A percentile compares a stretch with the other conserved stretches of the same genome.
Conservation (phyloP, 805 yeast species). For the Candida silvicultrix region DNA sequence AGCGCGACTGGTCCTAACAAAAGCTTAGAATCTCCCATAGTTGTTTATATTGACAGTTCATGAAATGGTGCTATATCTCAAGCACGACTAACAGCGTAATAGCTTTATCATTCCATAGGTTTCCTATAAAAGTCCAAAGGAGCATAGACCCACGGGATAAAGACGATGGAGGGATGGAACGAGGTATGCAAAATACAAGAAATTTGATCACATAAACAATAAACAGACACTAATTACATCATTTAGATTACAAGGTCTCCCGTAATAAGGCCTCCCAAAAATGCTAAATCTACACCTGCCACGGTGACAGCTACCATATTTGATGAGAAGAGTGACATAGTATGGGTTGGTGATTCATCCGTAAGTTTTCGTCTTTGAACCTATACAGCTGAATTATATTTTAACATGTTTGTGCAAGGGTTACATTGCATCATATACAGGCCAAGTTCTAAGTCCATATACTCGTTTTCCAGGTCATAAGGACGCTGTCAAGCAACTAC, state of each 20-base stretch:
- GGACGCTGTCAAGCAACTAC: slow-evolving; percentile 42
- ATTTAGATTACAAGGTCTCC: slow-evolving; percentile 13
- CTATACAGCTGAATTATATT: slow-evolving; percentile 1
- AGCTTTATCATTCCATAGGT: no score
- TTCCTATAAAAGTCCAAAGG: no score
- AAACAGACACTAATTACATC: not conserved
- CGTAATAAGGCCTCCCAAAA: slow-evolving; percentile 18
- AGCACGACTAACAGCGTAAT: no score
- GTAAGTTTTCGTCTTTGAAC: slow-evolving; percentile 41
- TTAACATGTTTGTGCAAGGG: slow-evolving; percentile 20
- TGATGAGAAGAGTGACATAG: slow-evolving; percentile 66
- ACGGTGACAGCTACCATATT: slow-evolving; percentile 34
- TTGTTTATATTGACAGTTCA: not conserved
- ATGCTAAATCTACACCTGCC: slow-evolving; percentile 8
- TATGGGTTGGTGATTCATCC: slow-evolving; percentile 77
- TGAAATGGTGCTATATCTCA: not conserved
- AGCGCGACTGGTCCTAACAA: not conserved
- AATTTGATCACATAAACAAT: not conserved
- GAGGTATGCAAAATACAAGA: no score
- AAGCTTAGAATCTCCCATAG: not conserved
- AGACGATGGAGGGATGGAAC: slow-evolving; percentile 20
- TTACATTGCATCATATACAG: slow-evolving; percentile 34
- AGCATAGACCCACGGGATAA: no score
- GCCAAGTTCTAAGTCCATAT: slow-evolving; percentile 46
- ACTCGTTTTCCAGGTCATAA: slow-evolving; percentile 50